Evolutionary conservation across 1,139 yeast species (phyloP), one percentile per base, ranked within the genome.

Genomic region (Hansenula lynferdii): DNA sequence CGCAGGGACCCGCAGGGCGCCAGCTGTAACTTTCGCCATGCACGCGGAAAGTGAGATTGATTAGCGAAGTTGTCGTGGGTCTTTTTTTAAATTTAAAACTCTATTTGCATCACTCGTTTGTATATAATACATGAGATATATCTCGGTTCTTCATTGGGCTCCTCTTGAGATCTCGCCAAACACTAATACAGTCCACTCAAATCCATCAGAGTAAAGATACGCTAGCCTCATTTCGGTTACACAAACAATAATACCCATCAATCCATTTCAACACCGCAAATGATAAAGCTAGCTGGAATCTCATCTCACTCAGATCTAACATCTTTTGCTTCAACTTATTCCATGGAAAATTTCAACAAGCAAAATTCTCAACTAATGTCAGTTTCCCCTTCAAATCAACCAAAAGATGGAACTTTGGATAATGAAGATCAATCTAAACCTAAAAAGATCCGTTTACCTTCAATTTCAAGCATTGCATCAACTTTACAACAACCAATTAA

Each of bases 391-490:
- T 5, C 15, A 18, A 28, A 9, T 27, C 29, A 27, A 27, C 6
- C 9, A 20, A 20, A 6, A 18, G 14, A n/a, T n/a, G n/a, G n/a
- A n/a, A n/a, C n/a, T 5, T n/a, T 19, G 20, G 33, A 30, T 14
- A 12, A 16, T 17, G 34, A 24, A 24, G 26, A 31, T 15, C 33
- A 21, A 22, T 21, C 27, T 3, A 31, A 22, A 29, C 37, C 21
- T 22, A 31, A 36, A 41, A 38, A 38, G n/a, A 37, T 44, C 15
- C 38, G 42, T 21, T 39, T 44, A 12, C 48, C 48, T 32, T 41
- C 48, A 21, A 39, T 44, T 28, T 36, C 48, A 16, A 14, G 38
- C 14, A 35, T 44, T 16, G 41, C 43, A 1, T 33, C 42, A 5
- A 23, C 39, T 8, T 33, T 37, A 17, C 36, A 34, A 17, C 38